Conservation (phyloP, 768 basidiomycete genomes). For the Lactifluus piperatus region DNA sequence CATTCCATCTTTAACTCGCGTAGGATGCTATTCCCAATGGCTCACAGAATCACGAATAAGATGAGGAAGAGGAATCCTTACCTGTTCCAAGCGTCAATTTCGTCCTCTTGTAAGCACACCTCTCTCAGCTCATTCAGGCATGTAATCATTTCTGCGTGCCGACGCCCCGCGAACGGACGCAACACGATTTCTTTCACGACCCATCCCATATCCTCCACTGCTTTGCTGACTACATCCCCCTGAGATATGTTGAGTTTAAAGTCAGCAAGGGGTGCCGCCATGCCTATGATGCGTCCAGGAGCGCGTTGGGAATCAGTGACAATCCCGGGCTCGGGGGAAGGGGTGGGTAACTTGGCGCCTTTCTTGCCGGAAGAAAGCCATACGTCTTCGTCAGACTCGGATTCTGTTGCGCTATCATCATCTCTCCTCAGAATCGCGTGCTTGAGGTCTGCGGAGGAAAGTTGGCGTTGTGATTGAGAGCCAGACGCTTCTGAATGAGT, state of each 20-base stretch:
- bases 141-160: slow-evolving; percentile 61
- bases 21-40: slow-evolving; percentile 43
- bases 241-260: slow-evolving; percentile 61
- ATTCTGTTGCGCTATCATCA: slow-evolving; percentile 49
- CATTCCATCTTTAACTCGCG: slow-evolving; percentile 50
- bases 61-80: slow-evolving; percentile 28
- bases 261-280: slow-evolving; percentile 63
- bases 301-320: slow-evolving; percentile 43
- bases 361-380: slow-evolving; percentile 23
- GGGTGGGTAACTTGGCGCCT: slow-evolving; percentile 18
- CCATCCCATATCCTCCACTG: slow-evolving; percentile 66
- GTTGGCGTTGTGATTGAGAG: slow-evolving; percentile 13
- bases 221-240: slow-evolving; percentile 79
- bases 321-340: slow-evolving; percentile 24
- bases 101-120: slow-evolving; percentile 63
- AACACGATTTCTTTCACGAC: slow-evolving; percentile 65
- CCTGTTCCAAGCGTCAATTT: slow-evolving; percentile 77
- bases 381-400: slow-evolving; percentile 34
- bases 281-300: slow-evolving; percentile 69
- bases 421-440: slow-evolving; percentile 21
- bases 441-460: slow-evolving; percentile 12
- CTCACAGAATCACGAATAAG: not conserved
- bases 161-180: slow-evolving; percentile 60
- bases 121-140: slow-evolving; percentile 64
- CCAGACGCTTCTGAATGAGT: slow-evolving; percentile 22